Evolutionary conservation across 106 monocot genomes (phyloP).

Genomic region (Agapanthus africanus): DNA sequence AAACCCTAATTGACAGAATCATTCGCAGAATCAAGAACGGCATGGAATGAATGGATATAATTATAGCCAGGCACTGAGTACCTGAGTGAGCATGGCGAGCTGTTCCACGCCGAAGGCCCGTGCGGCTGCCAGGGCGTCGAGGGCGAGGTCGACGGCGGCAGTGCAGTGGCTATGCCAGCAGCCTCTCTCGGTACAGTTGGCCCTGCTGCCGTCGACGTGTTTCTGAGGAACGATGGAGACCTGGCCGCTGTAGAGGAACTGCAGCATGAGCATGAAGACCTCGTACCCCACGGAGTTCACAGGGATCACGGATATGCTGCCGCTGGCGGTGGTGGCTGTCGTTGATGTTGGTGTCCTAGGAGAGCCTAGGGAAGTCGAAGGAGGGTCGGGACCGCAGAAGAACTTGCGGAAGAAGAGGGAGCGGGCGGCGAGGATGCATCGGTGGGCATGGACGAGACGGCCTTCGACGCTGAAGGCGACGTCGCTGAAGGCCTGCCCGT

Average conservation of each 20-base stretch:
- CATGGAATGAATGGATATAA: too few species aligned
- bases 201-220: constrained; percentile 69
- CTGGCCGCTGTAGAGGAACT: constrained; percentile 92
- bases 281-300: constrained; percentile 60
- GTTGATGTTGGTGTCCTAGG: too few species aligned
- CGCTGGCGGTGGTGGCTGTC: too few species aligned
- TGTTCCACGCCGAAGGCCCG: constrained; percentile 89
- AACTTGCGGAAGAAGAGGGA: constrained; percentile 17
- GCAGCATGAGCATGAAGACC: constrained; percentile 59
- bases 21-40: too few species aligned
- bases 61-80: too few species aligned
- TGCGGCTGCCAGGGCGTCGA: constrained; percentile 82
- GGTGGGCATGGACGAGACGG: constrained; percentile 25
- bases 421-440: constrained; percentile 27
- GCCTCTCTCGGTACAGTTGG: constrained; percentile 62
- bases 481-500: constrained; percentile 25
- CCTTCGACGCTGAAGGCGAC: constrained; percentile 21
- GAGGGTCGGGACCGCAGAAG: constrained; percentile 12
- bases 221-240: constrained; percentile 83
- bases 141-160: constrained; percentile 86
- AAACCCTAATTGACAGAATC: not conserved
- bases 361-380: constrained; percentile 21
- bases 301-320: constrained; percentile 63
- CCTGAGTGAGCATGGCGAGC: constrained; percentile 77
- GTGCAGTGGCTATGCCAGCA: constrained; percentile 97